phyloP scores from a whole-genome alignment of 176 grass and related monocot genomes.

The Oryza australiensis region DNA sequence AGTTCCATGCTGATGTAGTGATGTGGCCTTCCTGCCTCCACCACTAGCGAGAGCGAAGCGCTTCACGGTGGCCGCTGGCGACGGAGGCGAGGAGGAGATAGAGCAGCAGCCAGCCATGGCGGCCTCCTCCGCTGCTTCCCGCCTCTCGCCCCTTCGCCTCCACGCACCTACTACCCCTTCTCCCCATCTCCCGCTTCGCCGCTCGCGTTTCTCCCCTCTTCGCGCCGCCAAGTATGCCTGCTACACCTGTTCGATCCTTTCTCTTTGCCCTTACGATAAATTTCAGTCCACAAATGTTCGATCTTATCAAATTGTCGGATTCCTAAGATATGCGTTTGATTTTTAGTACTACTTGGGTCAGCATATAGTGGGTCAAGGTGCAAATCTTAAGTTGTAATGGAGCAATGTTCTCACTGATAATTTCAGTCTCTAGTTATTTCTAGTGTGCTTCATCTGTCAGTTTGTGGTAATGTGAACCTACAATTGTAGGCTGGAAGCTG shows the following conservation, averaged over 20 bases:
- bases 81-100: constrained; percentile 35
- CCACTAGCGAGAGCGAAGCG: background rate
- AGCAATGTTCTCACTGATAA: background rate
- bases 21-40: constrained; percentile 43
- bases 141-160: constrained; percentile 29
- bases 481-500: constrained; percentile 57
- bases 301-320: background rate
- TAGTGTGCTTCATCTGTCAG: background rate
- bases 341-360: background rate
- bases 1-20: background rate
- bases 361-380: background rate
- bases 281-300: background rate
- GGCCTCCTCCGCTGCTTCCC: constrained; percentile 37
- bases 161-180: background rate
- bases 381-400: constrained; percentile 13
- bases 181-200: background rate
- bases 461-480: background rate
- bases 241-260: background rate
- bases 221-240: constrained; percentile 48
- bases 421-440: background rate
- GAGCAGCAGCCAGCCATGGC: constrained; percentile 30
- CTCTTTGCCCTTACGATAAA: background rate
- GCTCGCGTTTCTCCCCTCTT: constrained; percentile 31
- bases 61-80: constrained; percentile 25
- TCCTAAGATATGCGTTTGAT: background rate